Percentiles rank a stretch among this genome's conserved stretches.
Conservation (phyloP, 768 basidiomycete species). For the Boletus barrowsii region DNA sequence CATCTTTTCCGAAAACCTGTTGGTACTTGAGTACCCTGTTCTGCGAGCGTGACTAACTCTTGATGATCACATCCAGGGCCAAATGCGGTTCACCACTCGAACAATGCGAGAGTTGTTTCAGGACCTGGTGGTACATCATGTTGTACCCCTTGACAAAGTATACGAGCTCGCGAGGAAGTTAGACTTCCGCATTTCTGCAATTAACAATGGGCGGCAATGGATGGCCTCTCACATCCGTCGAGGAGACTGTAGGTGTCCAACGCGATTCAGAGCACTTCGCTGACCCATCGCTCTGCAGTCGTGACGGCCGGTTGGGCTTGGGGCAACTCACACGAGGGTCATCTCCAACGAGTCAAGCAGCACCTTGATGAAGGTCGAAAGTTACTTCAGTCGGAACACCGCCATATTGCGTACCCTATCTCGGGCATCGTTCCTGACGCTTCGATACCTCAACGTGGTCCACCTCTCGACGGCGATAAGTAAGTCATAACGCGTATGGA, state of each 20-base stretch:
- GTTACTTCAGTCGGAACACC: slow-evolving; percentile 21
- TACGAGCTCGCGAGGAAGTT: slow-evolving; percentile 24
- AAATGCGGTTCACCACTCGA: slow-evolving; percentile 26
- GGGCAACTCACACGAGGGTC: slow-evolving; percentile 29
- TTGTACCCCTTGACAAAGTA: slow-evolving; percentile 23
- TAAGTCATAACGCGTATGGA: neutral
- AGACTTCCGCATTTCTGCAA: slow-evolving; percentile 20
- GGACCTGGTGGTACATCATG: slow-evolving; percentile 22
- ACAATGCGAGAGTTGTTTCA: slow-evolving; percentile 20
- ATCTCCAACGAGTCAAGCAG: slow-evolving; percentile 31
- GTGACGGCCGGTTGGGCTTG: slow-evolving; percentile 32
- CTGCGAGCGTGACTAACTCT: neutral
- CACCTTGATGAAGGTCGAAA: slow-evolving; percentile 30
- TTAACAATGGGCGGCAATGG: slow-evolving; percentile 32
- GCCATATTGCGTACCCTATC: slow-evolving; percentile 14
- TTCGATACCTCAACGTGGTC: slow-evolving; percentile 12
- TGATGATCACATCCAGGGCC: slow-evolving; percentile 13
- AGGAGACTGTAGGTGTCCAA: slow-evolving; percentile 33
- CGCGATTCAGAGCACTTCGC: neutral
- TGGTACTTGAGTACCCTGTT: neutral
- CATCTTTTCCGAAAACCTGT: slow-evolving; percentile 32
- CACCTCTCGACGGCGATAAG: slow-evolving; percentile 19
- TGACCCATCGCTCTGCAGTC: slow-evolving; percentile 15
- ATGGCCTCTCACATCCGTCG: slow-evolving; percentile 39
- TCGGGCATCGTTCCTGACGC: slow-evolving; percentile 12